Base-by-base conservation (phyloP, 1,284 basidiomycete species). In the Quambalaria eucalypti region DNA sequence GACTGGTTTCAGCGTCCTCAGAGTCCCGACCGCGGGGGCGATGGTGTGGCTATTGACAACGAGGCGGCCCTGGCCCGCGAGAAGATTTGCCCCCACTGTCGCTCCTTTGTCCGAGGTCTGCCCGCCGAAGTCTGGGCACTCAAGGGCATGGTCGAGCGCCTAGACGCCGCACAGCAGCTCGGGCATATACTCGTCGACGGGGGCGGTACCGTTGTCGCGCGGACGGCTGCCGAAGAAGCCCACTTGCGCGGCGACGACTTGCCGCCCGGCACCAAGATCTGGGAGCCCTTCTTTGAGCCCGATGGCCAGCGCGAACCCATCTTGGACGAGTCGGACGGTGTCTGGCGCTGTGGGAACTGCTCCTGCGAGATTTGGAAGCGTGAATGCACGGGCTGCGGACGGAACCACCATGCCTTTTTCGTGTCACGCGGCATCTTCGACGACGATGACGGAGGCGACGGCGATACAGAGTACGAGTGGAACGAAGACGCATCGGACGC, bases 51-150 rank as follows among this genome's bases (percentile, higher is more conserved):
- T 1, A 52, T 50, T 16, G 42, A 52, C n/a, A 56, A 55, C 12
- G n/a, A 28, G 4, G 60, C 62, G 10, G 67, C 60, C 4, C 62
- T 62, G 5, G 56, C 59, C 30, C 59, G 67, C 16, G 66, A 66
- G 30, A 74, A 74, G 57, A 57, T 68, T 28, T 74, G 71, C 47
- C 71, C 71, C 2, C 61, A 61, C 4, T 74, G 71, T 55, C 66
- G 71, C 3, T 60, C 62, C 30, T 61, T 67, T 30, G 62, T 74
- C 7, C 50, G 51, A 4, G 58, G 60, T n/a, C 56, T 61, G 5
- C 71, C 71, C 4, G 58, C 66, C 51, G 71, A 71, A 42, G 56
- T 74, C 9, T 74, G 57, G 53, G 29, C 66, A 23, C 55, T 74
- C 46, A 54, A 68, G 19, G 61, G 62, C 33, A 65, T 73, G 55